A percentile compares a stretch with the other conserved stretches of the same genome.
These are phyloP conservation scores for Alternaria arborescens DNA, from an alignment of 2,329 filamentous ascomycete species.

Conservation along the genomic window DNA sequence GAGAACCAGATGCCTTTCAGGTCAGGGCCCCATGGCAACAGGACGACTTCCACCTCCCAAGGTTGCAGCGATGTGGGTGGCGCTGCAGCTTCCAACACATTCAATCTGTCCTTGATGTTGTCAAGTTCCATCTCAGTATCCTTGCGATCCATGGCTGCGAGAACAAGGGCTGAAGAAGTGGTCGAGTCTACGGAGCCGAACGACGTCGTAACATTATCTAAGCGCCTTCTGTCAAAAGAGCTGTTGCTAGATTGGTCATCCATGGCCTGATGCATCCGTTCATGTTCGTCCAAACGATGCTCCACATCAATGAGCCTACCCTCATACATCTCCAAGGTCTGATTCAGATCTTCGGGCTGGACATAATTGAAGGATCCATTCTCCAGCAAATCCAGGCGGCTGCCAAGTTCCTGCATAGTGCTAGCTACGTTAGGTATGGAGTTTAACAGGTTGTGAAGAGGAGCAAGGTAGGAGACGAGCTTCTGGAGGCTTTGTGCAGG, in stretches of 20 bases:
- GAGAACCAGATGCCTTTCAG: conserved; percentile 64
- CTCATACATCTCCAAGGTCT: conserved; percentile 72
- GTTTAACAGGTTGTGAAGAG: conserved; percentile 48
- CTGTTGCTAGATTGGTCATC: conserved; percentile 41
- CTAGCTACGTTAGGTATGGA: conserved; percentile 53
- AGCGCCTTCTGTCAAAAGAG: conserved; percentile 38
- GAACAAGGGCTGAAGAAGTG: conserved; percentile 50
- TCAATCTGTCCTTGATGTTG: conserved; percentile 58
- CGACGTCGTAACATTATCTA: conserved; percentile 47
- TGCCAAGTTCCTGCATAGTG: conserved; percentile 67
- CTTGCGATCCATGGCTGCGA: conserved; percentile 47
- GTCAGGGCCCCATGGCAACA: conserved; percentile 72
- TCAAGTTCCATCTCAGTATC: conserved; percentile 57
- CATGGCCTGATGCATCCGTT: conserved; percentile 44
- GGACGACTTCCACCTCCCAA: conserved; percentile 79
- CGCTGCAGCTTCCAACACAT: conserved; percentile 65
- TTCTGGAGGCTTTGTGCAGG: conserved; percentile 46
- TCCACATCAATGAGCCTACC: conserved; percentile 75
- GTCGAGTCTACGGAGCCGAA: conserved; percentile 52
- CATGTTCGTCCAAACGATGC: conserved; percentile 56
- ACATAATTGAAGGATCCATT: conserved; percentile 72
- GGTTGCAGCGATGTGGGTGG: conserved; percentile 70
- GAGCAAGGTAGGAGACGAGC: conserved; percentile 47
- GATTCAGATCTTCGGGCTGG: conserved; percentile 73
- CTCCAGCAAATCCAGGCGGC: conserved; percentile 74